Conservation (phyloP, 1,139 yeast genomes). For the Pichia sp. region DNA sequence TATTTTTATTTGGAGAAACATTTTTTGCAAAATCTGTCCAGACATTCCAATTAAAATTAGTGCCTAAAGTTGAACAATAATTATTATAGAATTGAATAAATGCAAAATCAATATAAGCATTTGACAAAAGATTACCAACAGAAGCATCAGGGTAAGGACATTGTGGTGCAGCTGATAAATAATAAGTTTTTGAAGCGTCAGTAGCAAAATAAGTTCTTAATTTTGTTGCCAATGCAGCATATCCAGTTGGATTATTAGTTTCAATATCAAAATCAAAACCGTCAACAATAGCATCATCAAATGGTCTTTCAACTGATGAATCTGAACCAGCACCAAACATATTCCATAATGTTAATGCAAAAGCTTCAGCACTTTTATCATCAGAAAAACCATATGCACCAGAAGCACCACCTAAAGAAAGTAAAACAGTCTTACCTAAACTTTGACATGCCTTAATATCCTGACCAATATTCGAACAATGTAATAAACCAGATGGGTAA, state of each 20-base stretch:
- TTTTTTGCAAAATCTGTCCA: slow-evolving; percentile 69
- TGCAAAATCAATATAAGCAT: slow-evolving; percentile 72
- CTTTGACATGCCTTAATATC: slow-evolving; percentile 82
- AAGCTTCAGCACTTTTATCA: slow-evolving; percentile 56
- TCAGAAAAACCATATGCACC: slow-evolving; percentile 70
- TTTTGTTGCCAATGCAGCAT: slow-evolving; percentile 52
- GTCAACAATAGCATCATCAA: slow-evolving; percentile 59
- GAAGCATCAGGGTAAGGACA: slow-evolving; percentile 89
- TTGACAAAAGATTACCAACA: slow-evolving; percentile 59
- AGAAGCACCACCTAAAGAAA: slow-evolving; percentile 84
- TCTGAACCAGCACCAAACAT: slow-evolving; percentile 87
- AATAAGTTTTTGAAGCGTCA: slow-evolving; percentile 56
- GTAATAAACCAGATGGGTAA: slow-evolving; percentile 47
- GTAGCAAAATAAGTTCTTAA: slow-evolving; percentile 52
- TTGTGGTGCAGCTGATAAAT: slow-evolving; percentile 92
- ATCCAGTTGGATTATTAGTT: slow-evolving; percentile 46
- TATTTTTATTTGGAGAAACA: slow-evolving; percentile 60
- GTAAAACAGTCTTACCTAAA: slow-evolving; percentile 66
- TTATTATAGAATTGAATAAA: slow-evolving; percentile 93
- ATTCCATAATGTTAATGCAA: slow-evolving; percentile 79
- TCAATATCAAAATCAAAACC: slow-evolving; percentile 75
- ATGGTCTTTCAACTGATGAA: slow-evolving; percentile 57
- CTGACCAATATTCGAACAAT: slow-evolving; percentile 59
- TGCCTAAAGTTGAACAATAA: slow-evolving; percentile 53
- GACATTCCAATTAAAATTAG: slow-evolving; percentile 71